Base-by-base conservation (phyloP, 2,329 filamentous ascomycete species). In the Zymoseptoria crescenta region DNA sequence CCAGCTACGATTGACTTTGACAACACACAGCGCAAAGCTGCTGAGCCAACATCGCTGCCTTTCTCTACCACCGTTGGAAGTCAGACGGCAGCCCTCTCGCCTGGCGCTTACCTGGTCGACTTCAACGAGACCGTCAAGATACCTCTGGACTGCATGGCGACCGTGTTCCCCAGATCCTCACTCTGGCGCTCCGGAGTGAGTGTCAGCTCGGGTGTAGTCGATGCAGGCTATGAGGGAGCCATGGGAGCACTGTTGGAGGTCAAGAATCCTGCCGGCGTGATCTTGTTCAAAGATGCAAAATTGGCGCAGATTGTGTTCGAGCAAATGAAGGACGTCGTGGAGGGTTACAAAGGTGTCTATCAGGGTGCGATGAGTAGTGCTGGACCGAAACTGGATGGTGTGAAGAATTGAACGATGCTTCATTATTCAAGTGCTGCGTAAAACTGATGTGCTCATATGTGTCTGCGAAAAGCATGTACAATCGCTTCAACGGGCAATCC, bases 251-350 rank as follows among this genome's bases (percentile, higher is more conserved):
- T 77, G 63, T 60, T 77, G 61, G 68, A 76, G 49, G 62, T 65
- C 3, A 20, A 56, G n/a, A 64, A 60, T 59, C 59, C 60, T 16
- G 45, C 63, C 19, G 75, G 75, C 0, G 35, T 76, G n/a, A 56
- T 68, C 9, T 56, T 77, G 10, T 62, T 70, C 52, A 65, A 59
- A 28, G 60, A 74, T 60, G 74, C 74, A 0, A 74, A 69, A 56
- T 64, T 78, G 8, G 76, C 72, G 9, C 75, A 78, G 62, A 68
- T 78, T 57, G 73, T 76, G 0, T 74, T 77, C 29, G 67, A 76
- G 27, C 57, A 72, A 59, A 67, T 77, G 71, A 67, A 62, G 2
- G 72, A 73, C 54, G 57, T 52, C 1, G 74, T 75, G 0, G 72
- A 73, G 20, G 24, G 64, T 7, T 77, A 77, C 59, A 69, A 60